Evolutionary conservation across 2,329 filamentous ascomycete species (phyloP), one percentile per base, ranked within the genome.

Genomic region (Exophiala alcalophila): DNA sequence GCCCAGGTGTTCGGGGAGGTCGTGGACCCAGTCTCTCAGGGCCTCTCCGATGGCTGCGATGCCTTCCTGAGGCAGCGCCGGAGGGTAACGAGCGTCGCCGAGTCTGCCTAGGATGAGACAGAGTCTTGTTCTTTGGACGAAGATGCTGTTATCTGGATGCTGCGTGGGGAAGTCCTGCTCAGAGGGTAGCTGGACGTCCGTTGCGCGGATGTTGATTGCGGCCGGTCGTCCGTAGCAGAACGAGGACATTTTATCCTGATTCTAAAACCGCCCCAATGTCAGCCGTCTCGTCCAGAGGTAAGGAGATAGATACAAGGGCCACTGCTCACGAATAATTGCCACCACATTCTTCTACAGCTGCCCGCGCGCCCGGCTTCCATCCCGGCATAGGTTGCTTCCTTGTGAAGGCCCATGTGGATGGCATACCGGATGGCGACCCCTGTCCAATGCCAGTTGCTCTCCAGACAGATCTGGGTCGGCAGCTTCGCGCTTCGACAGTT

Each of bases 31-130:
- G 1, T 16, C 31, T 20, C 33, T 23, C 23, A 39, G 26, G 26
- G 41, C 41, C 24, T 44, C 16, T 25, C 34, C 41, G 23, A 44
- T 44, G 26, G 25, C 12, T 15, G 16, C 21, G 8, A 38, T 36
- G 31, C 39, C 33, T 26, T n/a, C 27, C 11, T 44, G 23, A 34
- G 12, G 23, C 28, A 34, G 31, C 24, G 23, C 41, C 15, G 43
- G 35, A 35, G 30, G 28, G 24, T 40, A 40, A 40, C 36, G 36
- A 21, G 21, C 43, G 10, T 46, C 36, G 8, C 21, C 43, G 25
- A 46, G 43, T 37, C 25, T 29, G 27, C 36, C 36, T 81, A 84
- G 54, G 92, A 98, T 67, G 92, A 98, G 65, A 84, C 92, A 58
- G 97, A 98, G 68, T 98, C 92, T 39, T 29, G 43, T 46, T 20